phyloP scores from a whole-genome alignment of 768 basidiomycete species.

The Lentinula lateritia region DNA sequence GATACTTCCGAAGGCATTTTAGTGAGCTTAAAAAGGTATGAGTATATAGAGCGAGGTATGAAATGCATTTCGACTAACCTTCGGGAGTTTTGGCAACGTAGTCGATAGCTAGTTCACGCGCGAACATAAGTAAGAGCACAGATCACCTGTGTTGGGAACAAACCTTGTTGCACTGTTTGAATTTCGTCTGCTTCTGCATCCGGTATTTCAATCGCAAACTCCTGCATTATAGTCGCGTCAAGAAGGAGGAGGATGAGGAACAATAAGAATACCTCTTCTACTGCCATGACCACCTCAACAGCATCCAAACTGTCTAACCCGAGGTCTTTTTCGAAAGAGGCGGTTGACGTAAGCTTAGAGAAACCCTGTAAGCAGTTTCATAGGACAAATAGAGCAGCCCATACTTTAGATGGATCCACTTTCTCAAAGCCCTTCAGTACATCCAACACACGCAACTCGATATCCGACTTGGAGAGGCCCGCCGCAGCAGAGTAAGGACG shows the following conservation, averaged over 20 bases:
- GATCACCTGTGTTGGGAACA: conserved; percentile 18
- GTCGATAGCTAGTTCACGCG: conserved; percentile 67
- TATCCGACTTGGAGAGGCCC: conserved; percentile 59
- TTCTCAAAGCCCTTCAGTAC: conserved; percentile 89
- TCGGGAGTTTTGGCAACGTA: conserved; percentile 92
- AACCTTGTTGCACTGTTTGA: conserved; percentile 87
- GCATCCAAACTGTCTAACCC: conserved; percentile 95
- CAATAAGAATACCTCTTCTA: conserved; percentile 68
- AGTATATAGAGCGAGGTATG: conserved; percentile 9
- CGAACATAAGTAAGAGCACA: conserved; percentile 8
- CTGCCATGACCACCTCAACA: conserved; percentile 98
- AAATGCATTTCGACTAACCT: conserved; percentile 37
- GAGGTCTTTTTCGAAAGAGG: conserved; percentile 76
- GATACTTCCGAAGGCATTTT: conserved; percentile 29
- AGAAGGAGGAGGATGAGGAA: not conserved
- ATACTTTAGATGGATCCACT: conserved; percentile 70
- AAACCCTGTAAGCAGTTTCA: not conserved
- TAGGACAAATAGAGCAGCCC: not conserved
- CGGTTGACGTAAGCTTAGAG: conserved; percentile 54
- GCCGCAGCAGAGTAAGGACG: conserved; percentile 63
- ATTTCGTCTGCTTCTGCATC: conserved; percentile 96
- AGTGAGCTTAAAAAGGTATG: conserved; percentile 37
- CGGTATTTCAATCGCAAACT: conserved; percentile 96
- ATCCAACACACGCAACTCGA: conserved; percentile 72
- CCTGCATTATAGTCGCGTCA: conserved; percentile 39